Base-by-base conservation (phyloP, 2,329 filamentous ascomycete genomes). In the Ophiognomonia clavigignenti-juglandacearum region DNA sequence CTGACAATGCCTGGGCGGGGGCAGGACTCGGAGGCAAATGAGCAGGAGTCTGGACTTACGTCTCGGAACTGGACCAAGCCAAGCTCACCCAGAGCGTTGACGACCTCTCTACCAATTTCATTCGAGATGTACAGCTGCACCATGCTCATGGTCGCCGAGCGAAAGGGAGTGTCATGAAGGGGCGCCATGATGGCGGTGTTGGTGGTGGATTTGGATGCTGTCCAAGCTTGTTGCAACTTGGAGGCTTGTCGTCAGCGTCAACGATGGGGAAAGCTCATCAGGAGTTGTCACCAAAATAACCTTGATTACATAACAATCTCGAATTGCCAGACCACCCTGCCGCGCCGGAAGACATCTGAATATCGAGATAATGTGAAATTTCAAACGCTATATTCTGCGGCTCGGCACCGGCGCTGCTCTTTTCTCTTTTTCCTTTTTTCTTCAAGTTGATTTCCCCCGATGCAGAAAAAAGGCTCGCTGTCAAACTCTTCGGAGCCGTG, bases 101-200 rank as follows among this genome's bases (percentile, higher is more conserved):
- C 91, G 60, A 96, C 92, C 74, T 98, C 95, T 64, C 93, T 84
- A 60, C 93, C 92, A 59, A 98, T 97, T 77, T 98, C 93, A 67
- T 96, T 97, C 63, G 93, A 89, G 62, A 98, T 95, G 73, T 97
- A 98, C 63, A 98, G 86, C 83, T 98, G 93, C 64, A 95, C 95
- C 85, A 98, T 86, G 79, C 90, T 96, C 93, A 98, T 98, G 71
- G 96, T 88, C 88, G 90, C 88, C 67, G 93, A 98, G 80, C 95
- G 92, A 84, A 98, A 97, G 76, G 96, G 88, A 70, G 91, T 96
- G 74, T 97, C 90, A 73, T 88, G 73, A 66, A 74, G 71, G 57
- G 77, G 74, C 69, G 80, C 80, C 82, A 85, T 86, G 56, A 56
- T 69, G 64, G 53, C 56, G 47, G 50, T 52, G 53, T 36, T 45